Conservation (phyloP, 164 flowering plant genomes). For the Berberis vulgaris region DNA sequence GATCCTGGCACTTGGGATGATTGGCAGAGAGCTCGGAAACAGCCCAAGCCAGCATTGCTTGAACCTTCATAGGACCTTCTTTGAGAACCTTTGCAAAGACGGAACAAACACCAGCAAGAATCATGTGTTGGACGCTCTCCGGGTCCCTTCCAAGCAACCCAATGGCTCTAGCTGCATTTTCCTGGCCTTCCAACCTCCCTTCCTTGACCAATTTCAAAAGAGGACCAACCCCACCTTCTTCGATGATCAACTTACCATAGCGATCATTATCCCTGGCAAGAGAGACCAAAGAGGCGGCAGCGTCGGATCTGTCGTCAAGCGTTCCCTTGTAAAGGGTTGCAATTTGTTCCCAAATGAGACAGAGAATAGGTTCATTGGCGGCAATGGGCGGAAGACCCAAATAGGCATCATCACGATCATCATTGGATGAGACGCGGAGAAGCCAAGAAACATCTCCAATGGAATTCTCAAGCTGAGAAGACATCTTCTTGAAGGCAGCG, state of each 20-base stretch:
- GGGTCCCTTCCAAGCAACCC: slow-evolving; percentile 71
- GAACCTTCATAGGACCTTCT: slow-evolving; percentile 55
- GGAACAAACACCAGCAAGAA: slow-evolving; percentile 59
- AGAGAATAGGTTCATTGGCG: slow-evolving; percentile 72
- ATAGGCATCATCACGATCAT: slow-evolving; percentile 52
- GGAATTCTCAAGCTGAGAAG: slow-evolving; percentile 65
- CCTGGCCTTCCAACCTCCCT: slow-evolving; percentile 66
- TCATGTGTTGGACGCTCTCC: slow-evolving; percentile 73
- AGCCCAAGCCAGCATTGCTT: slow-evolving; percentile 41
- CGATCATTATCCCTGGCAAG: slow-evolving; percentile 50
- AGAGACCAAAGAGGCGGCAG: slow-evolving; percentile 44
- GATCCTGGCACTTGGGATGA: slow-evolving; percentile 11
- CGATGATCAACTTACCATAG: slow-evolving; percentile 64
- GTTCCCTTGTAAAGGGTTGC: slow-evolving; percentile 56
- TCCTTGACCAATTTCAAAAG: slow-evolving; percentile 63
- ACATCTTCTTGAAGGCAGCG: slow-evolving; percentile 57
- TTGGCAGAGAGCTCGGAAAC: slow-evolving; percentile 59
- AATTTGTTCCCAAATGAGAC: slow-evolving; percentile 85
- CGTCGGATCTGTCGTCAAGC: slow-evolving; percentile 52
- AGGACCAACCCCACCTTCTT: slow-evolving; percentile 73
- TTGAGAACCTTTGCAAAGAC: slow-evolving; percentile 74
- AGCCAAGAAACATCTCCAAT: slow-evolving; percentile 88
- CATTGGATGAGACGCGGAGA: slow-evolving; percentile 54
- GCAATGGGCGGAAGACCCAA: slow-evolving; percentile 91
- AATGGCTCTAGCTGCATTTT: slow-evolving; percentile 67